phyloP scores from a whole-genome alignment of 371 early-diverging fungal genomes.

The Rhizopus sp. region DNA sequence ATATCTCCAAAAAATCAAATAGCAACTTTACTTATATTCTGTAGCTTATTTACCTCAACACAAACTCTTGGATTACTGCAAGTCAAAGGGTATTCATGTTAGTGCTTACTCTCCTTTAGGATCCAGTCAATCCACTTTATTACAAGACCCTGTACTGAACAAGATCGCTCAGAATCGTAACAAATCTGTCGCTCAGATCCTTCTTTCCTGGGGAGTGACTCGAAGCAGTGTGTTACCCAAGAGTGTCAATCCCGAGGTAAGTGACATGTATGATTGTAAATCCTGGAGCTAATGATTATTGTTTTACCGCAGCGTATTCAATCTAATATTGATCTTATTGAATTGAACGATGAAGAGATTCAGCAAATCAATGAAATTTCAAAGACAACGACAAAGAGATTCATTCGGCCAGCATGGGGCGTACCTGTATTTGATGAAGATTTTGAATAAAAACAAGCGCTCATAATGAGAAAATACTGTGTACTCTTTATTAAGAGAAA shows the following conservation, averaged over 20 bases:
- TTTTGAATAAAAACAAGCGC: constrained; percentile 8
- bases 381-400: constrained; percentile 34
- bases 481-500: constrained; percentile 6
- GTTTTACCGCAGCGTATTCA: constrained; percentile 32
- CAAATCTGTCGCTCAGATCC: constrained; percentile 73
- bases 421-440: constrained; percentile 46
- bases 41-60: constrained; percentile 70
- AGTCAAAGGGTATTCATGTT: constrained; percentile 57
- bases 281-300: not conserved
- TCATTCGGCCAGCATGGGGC: constrained; percentile 42
- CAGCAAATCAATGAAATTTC: constrained; percentile 42
- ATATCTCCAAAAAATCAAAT: too few relatives aligned
- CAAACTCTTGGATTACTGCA: constrained; percentile 59
- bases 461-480: too few relatives aligned
- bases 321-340: constrained; percentile 44
- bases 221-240: constrained; percentile 61
- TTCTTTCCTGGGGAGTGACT: constrained; percentile 78
- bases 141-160: constrained; percentile 47
- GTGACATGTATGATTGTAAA: constrained; percentile 1
- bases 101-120: constrained; percentile 79
- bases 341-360: constrained; percentile 43
- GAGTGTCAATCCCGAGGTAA: constrained; percentile 48
- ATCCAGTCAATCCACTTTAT: constrained; percentile 41
- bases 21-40: too few relatives aligned
- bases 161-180: constrained; percentile 65